Evolutionary conservation across 148 eudicot genomes (phyloP), one percentile per base, ranked within the genome.

Genomic region (Chenopodium quinoa): DNA sequence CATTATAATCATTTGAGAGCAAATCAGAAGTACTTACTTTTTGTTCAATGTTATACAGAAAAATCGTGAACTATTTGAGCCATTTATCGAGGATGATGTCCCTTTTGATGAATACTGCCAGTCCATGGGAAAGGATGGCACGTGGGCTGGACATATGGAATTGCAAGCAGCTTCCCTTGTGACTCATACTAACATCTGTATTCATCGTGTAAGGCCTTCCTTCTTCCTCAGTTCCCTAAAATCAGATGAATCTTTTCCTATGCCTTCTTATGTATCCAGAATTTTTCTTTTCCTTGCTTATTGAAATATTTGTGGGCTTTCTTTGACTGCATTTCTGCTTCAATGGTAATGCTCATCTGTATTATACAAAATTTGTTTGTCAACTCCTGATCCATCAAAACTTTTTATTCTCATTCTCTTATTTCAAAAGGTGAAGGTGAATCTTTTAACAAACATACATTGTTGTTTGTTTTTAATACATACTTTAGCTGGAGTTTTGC

Each of bases 81-180:
- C 99, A 72, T 95, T 95, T 82, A 92, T 93, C 11, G 99, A 95
- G 87, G 97, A 95, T 88, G 97, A 90, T 22, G 90, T 88, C 75
- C 97, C 99, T 63, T 95, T 93, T 88, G 97, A 95, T 66, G 88
- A 93, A 68, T 95, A 95, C 80, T 95, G 95, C 73, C 86, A 86
- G 79, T 88, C 93, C 76, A 95, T 95, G 97, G 92, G 85, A 54
- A 86, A 93, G 83, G 97, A 95, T 87, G 97, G 99, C 63, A 92
- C 97, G 75, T 95, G 99, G 99, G 99, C 99, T 78, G 99, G 99
- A 78, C 75, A 95, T 88, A 92, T 95, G 97, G 99, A 95, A 86
- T 77, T 95, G 89, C 99, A 93, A 88, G 99, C 99, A 80, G 97
- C 97, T 83, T 93, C 99, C 75, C 91, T 95, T 76, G 95, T 91